Conservation (phyloP, 2,329 filamentous ascomycete species). For the Clonostachys sp. region DNA sequence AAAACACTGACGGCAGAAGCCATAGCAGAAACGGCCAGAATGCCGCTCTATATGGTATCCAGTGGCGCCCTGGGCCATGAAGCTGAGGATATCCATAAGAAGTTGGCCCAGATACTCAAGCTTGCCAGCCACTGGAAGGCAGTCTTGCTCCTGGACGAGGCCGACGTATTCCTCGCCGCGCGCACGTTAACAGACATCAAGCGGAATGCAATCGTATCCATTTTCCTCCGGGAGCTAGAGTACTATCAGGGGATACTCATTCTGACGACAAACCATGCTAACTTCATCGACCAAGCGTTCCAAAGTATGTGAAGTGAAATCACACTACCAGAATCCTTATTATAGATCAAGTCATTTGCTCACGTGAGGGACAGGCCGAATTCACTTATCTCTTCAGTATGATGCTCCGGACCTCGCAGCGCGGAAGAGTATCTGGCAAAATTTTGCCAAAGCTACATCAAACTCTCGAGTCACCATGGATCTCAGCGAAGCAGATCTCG, state of each 20-base stretch:
- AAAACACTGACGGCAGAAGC: constrained; percentile 38
- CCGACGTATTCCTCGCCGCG: constrained; percentile 78
- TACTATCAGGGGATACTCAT: constrained; percentile 92
- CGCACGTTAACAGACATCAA: constrained; percentile 78
- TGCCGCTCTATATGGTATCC: constrained; percentile 31
- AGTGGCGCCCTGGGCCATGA: constrained; percentile 27
- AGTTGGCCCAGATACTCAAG: not conserved
- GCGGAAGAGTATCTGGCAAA: not conserved
- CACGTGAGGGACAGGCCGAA: not conserved
- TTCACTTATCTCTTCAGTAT: not conserved
- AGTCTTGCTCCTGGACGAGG: constrained; percentile 80
- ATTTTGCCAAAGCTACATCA: too few species aligned
- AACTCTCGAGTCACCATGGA: too few species aligned
- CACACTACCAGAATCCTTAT: too few species aligned
- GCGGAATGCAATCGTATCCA: constrained; percentile 78
- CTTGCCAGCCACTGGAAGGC: constrained; percentile 60
- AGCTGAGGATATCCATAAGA: not conserved
- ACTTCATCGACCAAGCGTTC: constrained; percentile 28
- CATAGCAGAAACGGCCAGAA: constrained; percentile 28
- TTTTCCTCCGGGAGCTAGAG: constrained; percentile 81
- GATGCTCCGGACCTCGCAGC: not conserved
- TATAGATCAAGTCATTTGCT: too few species aligned
- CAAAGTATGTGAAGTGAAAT: too few species aligned
- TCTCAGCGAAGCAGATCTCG: too few species aligned
- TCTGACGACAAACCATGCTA: constrained; percentile 81